Evolutionary conservation across 179 eudicot species (phyloP).

Genomic region (Carnegiea gigantea): DNA sequence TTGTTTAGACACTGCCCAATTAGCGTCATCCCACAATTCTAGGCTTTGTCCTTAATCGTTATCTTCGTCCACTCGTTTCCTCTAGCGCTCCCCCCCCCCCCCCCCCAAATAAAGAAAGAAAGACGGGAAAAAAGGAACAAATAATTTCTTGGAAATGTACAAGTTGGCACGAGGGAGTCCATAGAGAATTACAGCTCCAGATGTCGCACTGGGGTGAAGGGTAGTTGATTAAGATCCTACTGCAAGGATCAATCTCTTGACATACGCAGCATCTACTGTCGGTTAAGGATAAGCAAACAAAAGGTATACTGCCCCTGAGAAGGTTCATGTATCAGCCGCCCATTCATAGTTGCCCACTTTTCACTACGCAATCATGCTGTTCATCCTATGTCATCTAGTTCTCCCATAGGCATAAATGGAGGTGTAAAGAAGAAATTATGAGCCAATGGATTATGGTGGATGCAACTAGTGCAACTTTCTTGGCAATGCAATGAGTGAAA

Average conservation of each 20-base stretch:
- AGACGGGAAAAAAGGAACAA: no score
- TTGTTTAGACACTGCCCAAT: slow-evolving; percentile 28
- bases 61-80: slow-evolving; percentile 19
- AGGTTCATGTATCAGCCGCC: neutral
- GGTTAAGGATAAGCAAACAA: neutral
- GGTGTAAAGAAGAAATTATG: slow-evolving; percentile 21
- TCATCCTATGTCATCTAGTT: slow-evolving; percentile 11
- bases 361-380: slow-evolving; percentile 9
- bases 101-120: neutral
- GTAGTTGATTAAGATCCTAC: slow-evolving; percentile 1
- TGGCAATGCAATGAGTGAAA: slow-evolving; percentile 3
- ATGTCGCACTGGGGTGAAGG: neutral
- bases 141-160: neutral
- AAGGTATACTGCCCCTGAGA: slow-evolving; percentile 4
- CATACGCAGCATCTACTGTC: neutral
- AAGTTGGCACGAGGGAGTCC: neutral
- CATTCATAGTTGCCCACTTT: neutral
- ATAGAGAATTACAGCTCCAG: slow-evolving; percentile 12
- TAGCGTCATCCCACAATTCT: slow-evolving; percentile 27
- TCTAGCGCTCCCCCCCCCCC: neutral
- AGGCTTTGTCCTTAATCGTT: slow-evolving; percentile 32
- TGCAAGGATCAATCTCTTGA: neutral
- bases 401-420: slow-evolving; percentile 6
- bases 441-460: neutral
- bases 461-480: slow-evolving; percentile 26